Evolutionary conservation across 805 yeast species (phyloP), one percentile per base, ranked within the genome.

Genomic region (Saturnispora sanitii): DNA sequence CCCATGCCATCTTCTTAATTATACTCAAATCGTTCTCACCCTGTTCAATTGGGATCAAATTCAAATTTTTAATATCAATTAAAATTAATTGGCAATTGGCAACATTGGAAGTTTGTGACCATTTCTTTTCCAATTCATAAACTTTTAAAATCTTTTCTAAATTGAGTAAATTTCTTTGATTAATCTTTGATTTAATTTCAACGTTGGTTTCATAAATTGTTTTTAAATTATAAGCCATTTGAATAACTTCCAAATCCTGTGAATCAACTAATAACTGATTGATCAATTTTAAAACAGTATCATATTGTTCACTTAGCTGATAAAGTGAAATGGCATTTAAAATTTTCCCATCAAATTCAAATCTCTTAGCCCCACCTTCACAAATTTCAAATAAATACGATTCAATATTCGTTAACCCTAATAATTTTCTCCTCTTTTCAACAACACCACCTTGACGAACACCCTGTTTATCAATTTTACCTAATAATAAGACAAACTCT

Each of bases 291-390:
- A 90, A 71, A 12, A 86, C 96, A 23, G 82, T 78, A 54, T 82
- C 82, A 57, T 82, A 82, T 50, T 88, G 95, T 60, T 84, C 94
- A 36, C 94, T 77, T 48, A 90, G 71, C 61, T 88, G 95, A 57
- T 84, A 90, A 41, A 92, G 69, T 43, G 84, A 66, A 45, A 92
- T 71, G 16, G 96, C 84, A 55, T 92, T 97, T 46, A 80, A 76
- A 12, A 77, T 70, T 54, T 95, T 72, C 6, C 96, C 96, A 53
- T 88, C 97, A 50, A 85, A 92, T 52, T 84, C 92, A 13, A 96
- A 94, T 49, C 76, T 77, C 33, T 70, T 70, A 3, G 96, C 96
- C 22, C 95, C 87, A 45, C 76, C 77, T 55, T 82, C 94, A 3
- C 92, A 79, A 32, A 90, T 86, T 44, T 73, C 73, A 46, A 68